Conservation (phyloP, 805 yeast species). For the Saccharomycopsis sp. region DNA sequence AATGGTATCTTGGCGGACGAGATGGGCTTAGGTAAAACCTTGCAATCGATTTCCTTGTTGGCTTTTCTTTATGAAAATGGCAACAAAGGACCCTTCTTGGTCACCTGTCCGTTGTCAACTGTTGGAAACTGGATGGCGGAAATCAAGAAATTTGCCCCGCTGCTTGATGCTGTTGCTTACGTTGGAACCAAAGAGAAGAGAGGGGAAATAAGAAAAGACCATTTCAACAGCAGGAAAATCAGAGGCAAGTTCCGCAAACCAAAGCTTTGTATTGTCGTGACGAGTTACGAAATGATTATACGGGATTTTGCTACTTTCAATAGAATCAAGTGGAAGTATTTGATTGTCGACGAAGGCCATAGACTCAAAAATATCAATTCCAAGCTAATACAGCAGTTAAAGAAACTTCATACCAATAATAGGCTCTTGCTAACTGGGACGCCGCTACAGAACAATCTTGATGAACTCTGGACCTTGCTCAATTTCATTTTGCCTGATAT, state of each 20-base stretch:
- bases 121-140: slow-evolving; percentile 81
- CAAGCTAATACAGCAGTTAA: slow-evolving; percentile 62
- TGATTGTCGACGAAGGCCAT: slow-evolving; percentile 95
- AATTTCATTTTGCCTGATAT: slow-evolving; percentile 91
- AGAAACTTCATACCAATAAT: slow-evolving; percentile 58
- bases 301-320: slow-evolving; percentile 55
- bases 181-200: slow-evolving; percentile 60
- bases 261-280: slow-evolving; percentile 46
- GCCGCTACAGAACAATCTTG: slow-evolving; percentile 84
- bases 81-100: slow-evolving; percentile 67
- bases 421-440: slow-evolving; percentile 89
- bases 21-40: slow-evolving; percentile 94
- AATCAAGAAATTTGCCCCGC: slow-evolving; percentile 66
- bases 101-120: slow-evolving; percentile 80
- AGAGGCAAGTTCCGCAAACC: slow-evolving; percentile 31
- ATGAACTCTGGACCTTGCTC: slow-evolving; percentile 86
- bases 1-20: slow-evolving; percentile 96
- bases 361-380: slow-evolving; percentile 82
- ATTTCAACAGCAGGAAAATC: slow-evolving; percentile 16
- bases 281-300: slow-evolving; percentile 77
- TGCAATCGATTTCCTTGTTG: slow-evolving; percentile 77
- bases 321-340: slow-evolving; percentile 62
- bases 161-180: slow-evolving; percentile 53
- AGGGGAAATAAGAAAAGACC: slow-evolving; percentile 32
- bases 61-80: slow-evolving; percentile 74